Percentiles rank a stretch among this genome's conserved stretches.
These are phyloP conservation scores for Strombidium stylifer DNA, from an alignment of 73 alveolate genomes.

Conservation along the genomic window DNA sequence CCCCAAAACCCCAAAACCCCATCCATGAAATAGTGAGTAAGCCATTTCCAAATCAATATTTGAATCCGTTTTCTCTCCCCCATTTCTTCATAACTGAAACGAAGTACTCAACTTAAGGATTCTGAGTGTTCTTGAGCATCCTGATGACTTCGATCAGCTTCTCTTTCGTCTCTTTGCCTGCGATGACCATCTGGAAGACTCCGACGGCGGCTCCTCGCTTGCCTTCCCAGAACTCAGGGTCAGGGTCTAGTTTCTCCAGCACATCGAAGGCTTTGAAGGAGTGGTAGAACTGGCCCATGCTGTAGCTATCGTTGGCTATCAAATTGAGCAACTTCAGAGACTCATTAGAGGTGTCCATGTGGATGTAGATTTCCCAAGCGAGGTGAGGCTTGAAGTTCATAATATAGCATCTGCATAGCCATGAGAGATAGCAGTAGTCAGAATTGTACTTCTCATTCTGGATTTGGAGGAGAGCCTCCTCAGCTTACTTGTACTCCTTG, in stretches of 20 bases:
- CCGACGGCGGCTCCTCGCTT: conserved; percentile 93
- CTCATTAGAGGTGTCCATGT: conserved; percentile 96
- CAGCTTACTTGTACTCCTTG: conserved; percentile 89
- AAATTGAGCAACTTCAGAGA: conserved; percentile 84
- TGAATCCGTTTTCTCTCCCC: conserved; percentile 87
- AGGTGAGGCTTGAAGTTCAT: conserved; percentile 92
- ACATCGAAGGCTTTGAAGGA: conserved; percentile 97
- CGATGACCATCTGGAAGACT: conserved; percentile 85
- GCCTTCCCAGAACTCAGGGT: conserved; percentile 97
- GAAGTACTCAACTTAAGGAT: conserved; percentile 88
- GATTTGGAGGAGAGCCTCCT: conserved; percentile 80
- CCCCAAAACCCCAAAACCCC: too few species aligned
- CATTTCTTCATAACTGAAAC: conserved; percentile 88
- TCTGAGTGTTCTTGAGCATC: conserved; percentile 81
- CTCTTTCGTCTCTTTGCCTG: conserved; percentile 81
- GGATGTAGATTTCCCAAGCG: conserved; percentile 93
- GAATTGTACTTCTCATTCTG: conserved; percentile 76
- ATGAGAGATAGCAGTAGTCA: conserved; percentile 85
- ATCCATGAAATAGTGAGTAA: too few species aligned
- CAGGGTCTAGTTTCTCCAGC: conserved; percentile 97
- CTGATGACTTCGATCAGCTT: conserved; percentile 76
- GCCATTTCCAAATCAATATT: conserved; percentile 43
- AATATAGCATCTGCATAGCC: conserved; percentile 95
- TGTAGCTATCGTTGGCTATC: conserved; percentile 98
- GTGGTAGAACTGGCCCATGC: conserved; percentile 98